Conservation (phyloP, 179 eudicot species). For the Actinidia arguta region DNA sequence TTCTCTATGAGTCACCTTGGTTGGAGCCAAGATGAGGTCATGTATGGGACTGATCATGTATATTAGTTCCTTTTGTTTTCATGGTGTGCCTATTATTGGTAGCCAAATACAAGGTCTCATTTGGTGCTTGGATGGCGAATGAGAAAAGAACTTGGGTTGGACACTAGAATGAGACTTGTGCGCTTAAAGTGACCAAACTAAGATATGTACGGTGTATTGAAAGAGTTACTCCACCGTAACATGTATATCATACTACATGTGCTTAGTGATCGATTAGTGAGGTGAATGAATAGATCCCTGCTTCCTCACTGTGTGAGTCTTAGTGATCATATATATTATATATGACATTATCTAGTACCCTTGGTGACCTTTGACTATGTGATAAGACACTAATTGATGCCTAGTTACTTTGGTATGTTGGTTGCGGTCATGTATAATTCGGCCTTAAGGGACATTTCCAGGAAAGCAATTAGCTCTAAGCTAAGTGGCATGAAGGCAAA, state of each 20-base stretch:
- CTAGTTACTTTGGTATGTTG: too few relatives aligned
- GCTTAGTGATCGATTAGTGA: too few relatives aligned
- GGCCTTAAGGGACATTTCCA: background rate
- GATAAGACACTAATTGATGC: too few relatives aligned
- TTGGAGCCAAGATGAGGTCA: background rate
- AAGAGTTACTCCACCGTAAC: too few relatives aligned
- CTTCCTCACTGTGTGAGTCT: too few relatives aligned
- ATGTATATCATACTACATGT: too few relatives aligned
- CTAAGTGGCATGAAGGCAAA: background rate
- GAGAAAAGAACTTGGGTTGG: background rate
- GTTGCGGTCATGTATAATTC: background rate
- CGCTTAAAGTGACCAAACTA: background rate
- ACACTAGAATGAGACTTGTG: background rate
- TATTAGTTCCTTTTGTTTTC: background rate
- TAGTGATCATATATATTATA: too few relatives aligned
- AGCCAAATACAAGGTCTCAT: background rate
- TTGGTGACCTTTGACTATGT: too few relatives aligned
- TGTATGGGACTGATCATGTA: background rate
- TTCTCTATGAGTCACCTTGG: background rate
- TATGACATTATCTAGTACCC: too few relatives aligned
- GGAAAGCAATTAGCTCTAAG: background rate
- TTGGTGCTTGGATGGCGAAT: background rate
- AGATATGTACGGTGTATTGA: background rate
- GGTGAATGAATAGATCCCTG: too few relatives aligned
- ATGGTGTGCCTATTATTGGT: background rate